Percentiles rank a stretch among this genome's conserved stretches.
These are phyloP conservation scores for Tranzscheliella williamsii DNA, from an alignment of 1,284 basidiomycete genomes.

Conservation along the genomic window DNA sequence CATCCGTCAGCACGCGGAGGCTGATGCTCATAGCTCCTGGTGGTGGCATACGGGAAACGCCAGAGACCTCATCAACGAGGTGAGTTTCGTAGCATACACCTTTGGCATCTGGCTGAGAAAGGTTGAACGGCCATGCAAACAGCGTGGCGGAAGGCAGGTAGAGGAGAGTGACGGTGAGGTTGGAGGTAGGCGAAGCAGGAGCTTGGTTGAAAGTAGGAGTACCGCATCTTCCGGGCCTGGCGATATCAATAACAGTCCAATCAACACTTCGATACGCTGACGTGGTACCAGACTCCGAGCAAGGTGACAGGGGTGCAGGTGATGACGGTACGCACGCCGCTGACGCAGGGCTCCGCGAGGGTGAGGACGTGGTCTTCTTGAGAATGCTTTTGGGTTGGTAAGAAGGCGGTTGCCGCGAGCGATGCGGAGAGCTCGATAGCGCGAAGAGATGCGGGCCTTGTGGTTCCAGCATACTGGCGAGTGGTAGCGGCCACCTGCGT, in stretches of 20 bases:
- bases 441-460: background rate
- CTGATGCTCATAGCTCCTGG: slow-evolving; percentile 28
- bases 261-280: too few relatives aligned
- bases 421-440: background rate
- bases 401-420: background rate
- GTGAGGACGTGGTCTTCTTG: too few relatives aligned
- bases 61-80: slow-evolving; percentile 1
- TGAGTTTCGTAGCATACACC: slow-evolving; percentile 28
- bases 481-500: too few relatives aligned
- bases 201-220: slow-evolving; percentile 1
- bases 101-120: slow-evolving; percentile 13
- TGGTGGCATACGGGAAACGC: slow-evolving; percentile 7
- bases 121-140: slow-evolving; percentile 30
- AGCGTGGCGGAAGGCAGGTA: slow-evolving; percentile 21
- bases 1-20: slow-evolving; percentile 18
- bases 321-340: too few relatives aligned
- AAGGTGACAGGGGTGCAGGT: too few relatives aligned
- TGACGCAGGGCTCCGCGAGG: too few relatives aligned
- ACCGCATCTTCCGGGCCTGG: slow-evolving; percentile 1
- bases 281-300: too few relatives aligned
- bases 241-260: slow-evolving; percentile 15
- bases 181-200: background rate
- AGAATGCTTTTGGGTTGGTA: background rate
- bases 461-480: background rate
- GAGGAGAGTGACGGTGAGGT: slow-evolving; percentile 18